These are phyloP conservation scores for Fusarium concolor DNA, from an alignment of 2,329 filamentous ascomycete genomes.

Conservation along the genomic window DNA sequence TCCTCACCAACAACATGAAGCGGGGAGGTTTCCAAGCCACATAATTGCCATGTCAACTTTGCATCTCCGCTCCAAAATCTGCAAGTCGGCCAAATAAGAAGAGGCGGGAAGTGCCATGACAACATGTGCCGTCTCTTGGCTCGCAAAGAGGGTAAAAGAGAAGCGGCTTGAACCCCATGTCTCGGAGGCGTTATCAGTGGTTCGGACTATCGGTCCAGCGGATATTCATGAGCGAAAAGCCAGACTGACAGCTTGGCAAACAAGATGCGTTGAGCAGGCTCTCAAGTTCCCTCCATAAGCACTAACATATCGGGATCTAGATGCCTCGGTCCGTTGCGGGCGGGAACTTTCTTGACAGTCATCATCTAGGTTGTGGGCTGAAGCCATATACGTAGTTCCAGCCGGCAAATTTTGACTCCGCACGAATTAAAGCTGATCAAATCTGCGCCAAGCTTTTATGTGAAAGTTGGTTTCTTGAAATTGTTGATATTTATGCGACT, in stretches of 20 bases:
- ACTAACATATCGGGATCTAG: not conserved
- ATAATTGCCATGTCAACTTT: not conserved
- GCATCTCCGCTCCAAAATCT: not conserved
- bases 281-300: not conserved
- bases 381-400: not conserved
- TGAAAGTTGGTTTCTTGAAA: accelerated
- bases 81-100: not conserved
- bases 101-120: not conserved
- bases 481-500: no score
- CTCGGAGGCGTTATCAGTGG: not conserved
- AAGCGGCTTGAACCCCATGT: not conserved
- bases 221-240: not conserved
- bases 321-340: constrained; percentile 22
- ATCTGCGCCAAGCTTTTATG: no score
- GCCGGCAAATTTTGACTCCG: not conserved
- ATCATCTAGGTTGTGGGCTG: not conserved
- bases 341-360: not conserved
- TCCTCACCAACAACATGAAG: not conserved
- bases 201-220: not conserved
- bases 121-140: not conserved
- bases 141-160: not conserved
- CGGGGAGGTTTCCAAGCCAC: not conserved
- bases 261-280: not conserved
- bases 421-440: accelerated
- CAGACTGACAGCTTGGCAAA: constrained; percentile 1